phyloP scores from a whole-genome alignment of 768 basidiomycete genomes.

The Pilatotrama ljubarskyi region DNA sequence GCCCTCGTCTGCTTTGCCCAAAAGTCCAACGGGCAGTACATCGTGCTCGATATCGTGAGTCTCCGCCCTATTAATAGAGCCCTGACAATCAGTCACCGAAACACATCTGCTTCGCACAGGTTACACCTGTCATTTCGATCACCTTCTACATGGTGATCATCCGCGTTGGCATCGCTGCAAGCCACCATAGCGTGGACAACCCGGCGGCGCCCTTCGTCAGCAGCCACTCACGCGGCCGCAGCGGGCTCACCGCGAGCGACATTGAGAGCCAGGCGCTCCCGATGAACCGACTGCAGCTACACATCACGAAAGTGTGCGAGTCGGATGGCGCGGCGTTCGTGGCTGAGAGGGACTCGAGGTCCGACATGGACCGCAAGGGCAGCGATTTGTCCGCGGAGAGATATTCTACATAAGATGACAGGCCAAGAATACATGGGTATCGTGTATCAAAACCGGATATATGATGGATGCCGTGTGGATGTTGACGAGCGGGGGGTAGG shows the following conservation, averaged over 20 bases:
- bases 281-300: conserved; percentile 8
- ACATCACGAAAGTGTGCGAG: conserved; percentile 15
- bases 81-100: too few relatives aligned
- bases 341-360: neutral
- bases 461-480: neutral
- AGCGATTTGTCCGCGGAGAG: too few relatives aligned
- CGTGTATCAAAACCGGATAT: neutral
- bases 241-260: too few relatives aligned
- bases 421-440: neutral
- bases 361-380: neutral
- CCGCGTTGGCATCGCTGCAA: conserved; percentile 19
- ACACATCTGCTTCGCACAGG: conserved; percentile 1
- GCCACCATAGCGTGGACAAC: neutral
- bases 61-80: too few relatives aligned
- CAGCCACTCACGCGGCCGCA: neutral
- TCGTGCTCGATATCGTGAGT: conserved; percentile 29
- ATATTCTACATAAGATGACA: too few relatives aligned
- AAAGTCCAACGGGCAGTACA: conserved; percentile 22
- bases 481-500: neutral
- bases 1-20: conserved; percentile 28
- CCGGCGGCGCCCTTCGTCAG: neutral
- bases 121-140: conserved; percentile 29
- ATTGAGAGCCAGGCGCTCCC: conserved; percentile 6
- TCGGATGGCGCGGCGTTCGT: conserved; percentile 1
- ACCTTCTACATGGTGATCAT: conserved; percentile 32